phyloP scores from a whole-genome alignment of 179 eudicot species.

The Amaranthus tricolor region DNA sequence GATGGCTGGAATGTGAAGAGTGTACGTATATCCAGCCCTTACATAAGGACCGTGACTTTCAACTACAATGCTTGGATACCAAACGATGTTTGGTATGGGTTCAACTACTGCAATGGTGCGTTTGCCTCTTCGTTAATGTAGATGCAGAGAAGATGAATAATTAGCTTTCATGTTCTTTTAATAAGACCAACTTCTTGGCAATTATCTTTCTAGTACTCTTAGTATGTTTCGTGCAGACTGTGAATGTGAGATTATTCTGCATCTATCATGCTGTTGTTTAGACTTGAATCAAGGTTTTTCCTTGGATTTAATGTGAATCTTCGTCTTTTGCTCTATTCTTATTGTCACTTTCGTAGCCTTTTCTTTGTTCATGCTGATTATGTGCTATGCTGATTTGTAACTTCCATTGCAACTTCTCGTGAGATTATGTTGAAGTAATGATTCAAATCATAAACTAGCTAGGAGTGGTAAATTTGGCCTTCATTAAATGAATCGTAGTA shows the following conservation, averaged over 20 bases:
- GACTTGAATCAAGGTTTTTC: not conserved
- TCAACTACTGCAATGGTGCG: constrained; percentile 56
- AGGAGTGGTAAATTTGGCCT: no score
- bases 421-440: not conserved
- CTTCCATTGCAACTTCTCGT: not conserved
- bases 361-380: constrained; percentile 2
- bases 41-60: constrained; percentile 55
- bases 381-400: not conserved
- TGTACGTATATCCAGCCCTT: constrained; percentile 56
- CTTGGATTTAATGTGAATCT: constrained; percentile 3
- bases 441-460: not conserved
- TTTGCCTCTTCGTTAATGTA: constrained; percentile 37
- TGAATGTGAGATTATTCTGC: constrained; percentile 12
- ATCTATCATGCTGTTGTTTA: constrained; percentile 16
- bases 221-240: constrained; percentile 8
- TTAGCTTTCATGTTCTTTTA: constrained; percentile 9
- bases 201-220: not conserved
- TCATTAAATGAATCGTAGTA: not conserved
- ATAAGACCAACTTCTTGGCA: constrained; percentile 10
- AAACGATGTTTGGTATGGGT: constrained; percentile 63
- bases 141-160: constrained; percentile 25
- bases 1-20: constrained; percentile 76
- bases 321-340: not conserved
- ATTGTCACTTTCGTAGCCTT: not conserved
- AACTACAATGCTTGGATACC: constrained; percentile 52